Percentiles rank a stretch among this genome's conserved stretches.
These are phyloP conservation scores for Oryza glumipatula DNA, from an alignment of 176 grass and related monocot species.

Conservation along the genomic window DNA sequence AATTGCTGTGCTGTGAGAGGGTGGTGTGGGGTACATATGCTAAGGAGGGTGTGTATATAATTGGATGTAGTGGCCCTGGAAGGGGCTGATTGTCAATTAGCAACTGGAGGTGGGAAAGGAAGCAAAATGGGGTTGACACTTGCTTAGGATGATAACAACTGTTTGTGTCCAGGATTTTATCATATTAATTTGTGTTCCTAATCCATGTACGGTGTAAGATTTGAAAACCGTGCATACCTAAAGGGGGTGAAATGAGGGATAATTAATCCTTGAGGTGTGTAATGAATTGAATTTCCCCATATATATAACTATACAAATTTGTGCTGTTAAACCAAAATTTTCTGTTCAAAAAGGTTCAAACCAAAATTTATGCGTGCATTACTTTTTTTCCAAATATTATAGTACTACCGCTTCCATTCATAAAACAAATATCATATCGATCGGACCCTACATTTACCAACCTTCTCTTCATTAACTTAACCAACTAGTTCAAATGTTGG, in stretches of 20 bases:
- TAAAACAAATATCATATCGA: no score
- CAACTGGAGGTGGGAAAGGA: constrained; percentile 45
- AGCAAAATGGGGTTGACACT: constrained; percentile 57
- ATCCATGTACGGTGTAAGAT: constrained; percentile 14
- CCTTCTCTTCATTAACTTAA: neutral
- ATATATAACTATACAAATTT: neutral
- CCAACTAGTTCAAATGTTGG: neutral
- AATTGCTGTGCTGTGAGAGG: constrained; percentile 49
- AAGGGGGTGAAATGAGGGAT: neutral
- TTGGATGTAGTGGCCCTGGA: constrained; percentile 29
- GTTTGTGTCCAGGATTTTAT: constrained; percentile 20
- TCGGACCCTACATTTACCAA: no score
- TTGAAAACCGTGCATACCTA: neutral
- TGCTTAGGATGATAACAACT: constrained; percentile 37
- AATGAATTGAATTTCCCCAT: neutral
- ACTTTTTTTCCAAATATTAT: neutral
- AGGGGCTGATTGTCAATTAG: constrained; percentile 40
- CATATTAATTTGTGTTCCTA: constrained; percentile 22
- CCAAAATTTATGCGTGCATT: neutral
- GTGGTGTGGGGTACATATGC: constrained; percentile 18
- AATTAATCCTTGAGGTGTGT: no score
- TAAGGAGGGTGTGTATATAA: neutral
- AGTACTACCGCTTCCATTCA: no score
- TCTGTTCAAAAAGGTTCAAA: neutral
- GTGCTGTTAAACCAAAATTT: neutral